Base-by-base conservation (phyloP, 2,329 filamentous ascomycete genomes). In the Microsporum ferrugineum region DNA sequence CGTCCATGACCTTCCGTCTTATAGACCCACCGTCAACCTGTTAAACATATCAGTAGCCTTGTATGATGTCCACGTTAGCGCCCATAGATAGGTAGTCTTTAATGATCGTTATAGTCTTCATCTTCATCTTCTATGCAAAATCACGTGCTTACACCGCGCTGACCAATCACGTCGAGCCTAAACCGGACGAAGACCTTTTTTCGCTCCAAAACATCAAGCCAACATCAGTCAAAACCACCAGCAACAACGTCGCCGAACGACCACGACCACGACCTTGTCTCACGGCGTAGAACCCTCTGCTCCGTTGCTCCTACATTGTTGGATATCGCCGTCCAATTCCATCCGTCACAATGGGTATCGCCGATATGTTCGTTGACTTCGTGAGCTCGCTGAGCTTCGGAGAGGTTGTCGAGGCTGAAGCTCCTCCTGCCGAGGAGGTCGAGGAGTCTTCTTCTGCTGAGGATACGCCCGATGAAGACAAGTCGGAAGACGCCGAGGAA, bases 371-470 rank as follows among this genome's bases (percentile, higher is more conserved):
- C 77, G 78, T 79, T 75, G 82, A 84, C 74, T 76, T 80, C 79
- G 84, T 80, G 78, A 84, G 80, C 78, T 85, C 80, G 78, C 84
- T 84, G 78, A 83, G 78, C 76, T 80, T 80, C 72, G 75, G 79
- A 68, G 79, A 84, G 72, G 43, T 49, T 17, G 78, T 79, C 68
- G 79, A 85, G 71, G 80, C 82, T 74, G 84, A 87, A 76, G 81
- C 82, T 71, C 78, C 79, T 59, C 75, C 76, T 38, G 73, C 77
- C 63, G 77, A 81, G 66, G 76, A 72, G 65, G 72, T 73, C 62
- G 71, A 74, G 65, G 72, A 76, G 62, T 60, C 69, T 57, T 66
- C 51, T 23, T 55, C 65, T 43, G 65, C 63, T 67, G 38, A 63
- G 62, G 64, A 62, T 64, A 71, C 57, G 70, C 64, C 66, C 57